Evolutionary conservation across 352 stramenopile genomes (phyloP), one percentile per base, ranked within the genome.

Genomic region (Phytophthora sp.): DNA sequence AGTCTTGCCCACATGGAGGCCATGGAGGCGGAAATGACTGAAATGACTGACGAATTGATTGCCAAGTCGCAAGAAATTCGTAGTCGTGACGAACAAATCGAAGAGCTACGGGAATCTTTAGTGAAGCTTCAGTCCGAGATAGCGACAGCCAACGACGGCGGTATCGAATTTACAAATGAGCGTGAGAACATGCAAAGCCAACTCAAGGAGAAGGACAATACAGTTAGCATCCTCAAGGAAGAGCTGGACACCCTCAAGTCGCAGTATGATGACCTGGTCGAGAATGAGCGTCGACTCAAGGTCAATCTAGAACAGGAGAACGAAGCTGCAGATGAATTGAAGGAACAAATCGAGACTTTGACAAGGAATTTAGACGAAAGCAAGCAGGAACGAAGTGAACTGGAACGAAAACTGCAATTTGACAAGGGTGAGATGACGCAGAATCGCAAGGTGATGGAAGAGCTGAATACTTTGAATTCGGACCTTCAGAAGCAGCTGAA

Each of bases 11-110:
- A 90, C 29, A 76, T 80, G 31, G 82, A 93, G 26, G 81, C 82
- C 12, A 90, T 95, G 80, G 84, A 95, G 56, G 60, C 60, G 2
- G 87, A 93, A 46, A 84, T 95, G 57, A 80, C 69, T 0, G 83
- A 92, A 33, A 91, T 94, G 82, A 82, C 78, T 6, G 85, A 94
- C 36, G 84, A 95, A 55, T 49, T 94, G 50, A 91, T 93, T 39
- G 78, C 66, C 12, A 93, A 93, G 47, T 80, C 82, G 18, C 80
- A 92, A 50, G 82, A 89, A 33, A 87, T 93, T 24, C 80, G 79
- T 18, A 65, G 75, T 29, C 79, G 77, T 23, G 81, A 91, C 23
- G 63, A 86, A n/a, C 68, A 89, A 60, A 86, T 93, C 45, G 73
- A 90, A 65, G 57, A 60, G 15, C 46, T 91, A 7, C 72, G 79